Evolutionary conservation across 371 early-diverging fungal genomes (phyloP).

Genomic region (Actinomortierella wolfii): DNA sequence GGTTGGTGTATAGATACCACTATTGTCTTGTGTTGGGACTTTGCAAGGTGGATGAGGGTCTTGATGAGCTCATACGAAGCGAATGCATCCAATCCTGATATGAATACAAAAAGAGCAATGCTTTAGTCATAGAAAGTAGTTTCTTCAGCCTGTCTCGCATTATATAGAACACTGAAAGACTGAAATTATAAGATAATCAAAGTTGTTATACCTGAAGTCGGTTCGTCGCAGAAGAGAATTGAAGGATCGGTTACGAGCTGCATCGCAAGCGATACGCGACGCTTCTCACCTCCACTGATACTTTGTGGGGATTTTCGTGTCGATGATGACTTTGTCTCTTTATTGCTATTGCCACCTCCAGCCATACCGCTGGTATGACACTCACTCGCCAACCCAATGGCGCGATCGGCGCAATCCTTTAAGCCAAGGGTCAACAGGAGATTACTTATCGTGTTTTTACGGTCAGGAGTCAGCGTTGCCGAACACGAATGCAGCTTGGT

Average conservation of each 20-base stretch:
- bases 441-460: slow-evolving; percentile 32
- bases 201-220: slow-evolving; percentile 42
- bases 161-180: neutral
- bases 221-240: slow-evolving; percentile 44
- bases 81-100: slow-evolving; percentile 35
- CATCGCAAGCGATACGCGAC: slow-evolving; percentile 39
- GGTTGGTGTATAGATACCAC: slow-evolving; percentile 46
- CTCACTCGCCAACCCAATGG: no score
- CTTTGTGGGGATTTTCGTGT: no score
- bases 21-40: slow-evolving; percentile 38
- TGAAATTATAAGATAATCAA: no score
- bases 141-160: neutral
- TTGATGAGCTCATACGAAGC: slow-evolving; percentile 46
- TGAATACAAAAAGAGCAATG: neutral
- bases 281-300: slow-evolving; percentile 46
- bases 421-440: slow-evolving; percentile 39
- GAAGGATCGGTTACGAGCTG: slow-evolving; percentile 40
- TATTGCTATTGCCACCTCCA: no score
- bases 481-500: slow-evolving; percentile 30
- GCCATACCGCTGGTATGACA: no score
- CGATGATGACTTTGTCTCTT: no score
- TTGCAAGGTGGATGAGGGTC: slow-evolving; percentile 36
- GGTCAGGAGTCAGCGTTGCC: slow-evolving; percentile 25
- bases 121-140: neutral
- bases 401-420: slow-evolving; percentile 43